Evolutionary conservation across 2,329 filamentous ascomycete species (phyloP).

Genomic region (Fusarium newnesense): DNA sequence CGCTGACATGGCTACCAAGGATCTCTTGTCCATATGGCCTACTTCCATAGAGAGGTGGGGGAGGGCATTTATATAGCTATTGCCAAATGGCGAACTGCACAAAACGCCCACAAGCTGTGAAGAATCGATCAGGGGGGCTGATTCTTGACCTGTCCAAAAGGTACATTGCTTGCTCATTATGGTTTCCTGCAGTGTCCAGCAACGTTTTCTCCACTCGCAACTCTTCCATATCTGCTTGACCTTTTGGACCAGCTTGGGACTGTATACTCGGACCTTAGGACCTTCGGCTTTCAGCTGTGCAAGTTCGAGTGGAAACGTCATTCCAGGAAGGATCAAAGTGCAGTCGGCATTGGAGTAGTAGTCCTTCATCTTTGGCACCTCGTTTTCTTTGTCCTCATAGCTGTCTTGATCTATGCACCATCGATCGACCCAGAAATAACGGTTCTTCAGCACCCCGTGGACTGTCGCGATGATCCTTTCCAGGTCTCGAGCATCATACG

Average conservation of each 20-base stretch:
- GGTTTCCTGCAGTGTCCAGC: not conserved
- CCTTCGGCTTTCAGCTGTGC: not conserved
- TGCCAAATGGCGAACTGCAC: not conserved
- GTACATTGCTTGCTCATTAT: not conserved
- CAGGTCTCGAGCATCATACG: not conserved
- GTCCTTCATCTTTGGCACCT: not conserved
- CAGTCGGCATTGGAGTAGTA: not conserved
- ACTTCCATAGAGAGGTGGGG: not conserved
- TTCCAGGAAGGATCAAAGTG: not conserved
- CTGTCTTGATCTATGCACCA: not conserved
- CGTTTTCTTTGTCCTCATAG: not conserved
- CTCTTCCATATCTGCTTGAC: not conserved
- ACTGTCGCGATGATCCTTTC: fast-evolving
- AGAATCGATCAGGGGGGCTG: not conserved
- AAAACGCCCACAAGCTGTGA: not conserved
- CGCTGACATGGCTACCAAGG: not conserved
- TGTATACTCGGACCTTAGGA: not conserved
- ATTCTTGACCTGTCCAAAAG: not conserved
- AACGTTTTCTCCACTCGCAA: not conserved
- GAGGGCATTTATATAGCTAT: not conserved
- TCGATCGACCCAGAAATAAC: not conserved
- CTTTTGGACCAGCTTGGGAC: not conserved
- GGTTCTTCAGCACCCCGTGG: fast-evolving
- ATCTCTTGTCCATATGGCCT: not conserved
- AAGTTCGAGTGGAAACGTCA: not conserved